Evolutionary conservation across 805 yeast genomes (phyloP).

Genomic region (Candida argentea): DNA sequence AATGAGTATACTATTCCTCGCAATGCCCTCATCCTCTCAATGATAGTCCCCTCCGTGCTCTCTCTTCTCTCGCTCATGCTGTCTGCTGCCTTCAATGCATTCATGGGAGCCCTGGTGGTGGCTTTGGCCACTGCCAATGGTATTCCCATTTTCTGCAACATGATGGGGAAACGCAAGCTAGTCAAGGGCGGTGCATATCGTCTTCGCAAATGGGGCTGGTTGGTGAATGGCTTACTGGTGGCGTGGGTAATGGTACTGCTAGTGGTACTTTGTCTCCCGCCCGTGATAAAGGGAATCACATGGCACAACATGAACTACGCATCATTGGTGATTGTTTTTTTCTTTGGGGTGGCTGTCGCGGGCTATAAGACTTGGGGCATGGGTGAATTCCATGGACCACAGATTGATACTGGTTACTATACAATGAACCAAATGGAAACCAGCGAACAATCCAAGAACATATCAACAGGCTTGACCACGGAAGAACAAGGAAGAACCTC

Average conservation of each 20-base stretch:
- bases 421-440: constrained; percentile 24
- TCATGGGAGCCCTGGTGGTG: constrained; percentile 74
- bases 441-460: constrained; percentile 6
- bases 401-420: constrained; percentile 35
- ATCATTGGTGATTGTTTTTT: constrained; percentile 43
- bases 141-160: constrained; percentile 57
- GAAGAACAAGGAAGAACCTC: too few relatives aligned
- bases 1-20: constrained; percentile 56
- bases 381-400: constrained; percentile 54
- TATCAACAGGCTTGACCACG: too few relatives aligned
- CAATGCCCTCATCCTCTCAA: constrained; percentile 57
- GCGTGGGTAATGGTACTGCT: constrained; percentile 51
- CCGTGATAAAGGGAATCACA: constrained; percentile 36
- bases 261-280: constrained; percentile 60
- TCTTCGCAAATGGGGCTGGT: constrained; percentile 53
- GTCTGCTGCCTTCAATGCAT: constrained; percentile 69
- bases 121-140: constrained; percentile 68
- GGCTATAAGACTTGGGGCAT: constrained; percentile 58
- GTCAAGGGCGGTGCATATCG: constrained; percentile 62
- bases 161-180: constrained; percentile 49
- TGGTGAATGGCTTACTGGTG: constrained; percentile 48
- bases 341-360: constrained; percentile 37
- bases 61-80: constrained; percentile 62
- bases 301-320: constrained; percentile 52
- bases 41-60: constrained; percentile 47